Evolutionary conservation across 1,139 yeast species (phyloP).

Genomic region (Scheffersomyces quercinus): DNA sequence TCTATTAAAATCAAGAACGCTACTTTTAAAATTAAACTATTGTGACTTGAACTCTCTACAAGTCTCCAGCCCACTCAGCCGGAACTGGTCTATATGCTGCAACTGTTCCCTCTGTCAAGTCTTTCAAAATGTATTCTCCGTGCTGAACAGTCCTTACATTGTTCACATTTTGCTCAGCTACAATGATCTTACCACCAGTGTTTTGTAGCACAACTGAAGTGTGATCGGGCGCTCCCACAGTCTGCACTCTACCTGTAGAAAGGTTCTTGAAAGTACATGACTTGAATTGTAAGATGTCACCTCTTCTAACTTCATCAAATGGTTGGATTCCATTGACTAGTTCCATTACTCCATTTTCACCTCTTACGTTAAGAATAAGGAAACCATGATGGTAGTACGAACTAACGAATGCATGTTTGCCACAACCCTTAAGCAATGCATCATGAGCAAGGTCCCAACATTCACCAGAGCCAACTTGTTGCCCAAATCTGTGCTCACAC

Average conservation of each 20-base stretch:
- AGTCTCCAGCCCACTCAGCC: constrained; percentile 51
- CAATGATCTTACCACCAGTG: constrained; percentile 30
- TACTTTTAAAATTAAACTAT: no score
- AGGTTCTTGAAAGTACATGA: constrained; percentile 43
- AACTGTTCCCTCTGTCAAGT: constrained; percentile 50
- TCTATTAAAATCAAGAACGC: no score
- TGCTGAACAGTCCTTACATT: constrained; percentile 49
- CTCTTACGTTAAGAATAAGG: constrained; percentile 43
- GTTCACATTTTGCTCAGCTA: constrained; percentile 65
- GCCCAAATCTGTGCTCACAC: constrained; percentile 58
- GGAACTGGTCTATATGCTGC: constrained; percentile 58
- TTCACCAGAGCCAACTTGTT: constrained; percentile 67
- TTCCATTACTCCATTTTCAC: constrained; percentile 22
- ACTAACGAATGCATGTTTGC: constrained; percentile 62
- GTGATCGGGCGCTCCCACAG: constrained; percentile 66
- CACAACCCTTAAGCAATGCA: constrained; percentile 61
- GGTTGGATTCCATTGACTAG: constrained; percentile 20
- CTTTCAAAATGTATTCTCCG: constrained; percentile 45
- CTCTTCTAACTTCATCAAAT: constrained; percentile 40
- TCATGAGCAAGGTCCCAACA: constrained; percentile 78
- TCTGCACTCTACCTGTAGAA: constrained; percentile 25
- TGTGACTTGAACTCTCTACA: constrained; percentile 13
- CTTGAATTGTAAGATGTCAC: constrained; percentile 44
- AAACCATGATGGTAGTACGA: constrained; percentile 60
- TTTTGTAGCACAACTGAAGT: constrained; percentile 58